These are phyloP conservation scores for Pseudocercospora fuligena DNA, from an alignment of 2,329 filamentous ascomycete species.

Conservation along the genomic window DNA sequence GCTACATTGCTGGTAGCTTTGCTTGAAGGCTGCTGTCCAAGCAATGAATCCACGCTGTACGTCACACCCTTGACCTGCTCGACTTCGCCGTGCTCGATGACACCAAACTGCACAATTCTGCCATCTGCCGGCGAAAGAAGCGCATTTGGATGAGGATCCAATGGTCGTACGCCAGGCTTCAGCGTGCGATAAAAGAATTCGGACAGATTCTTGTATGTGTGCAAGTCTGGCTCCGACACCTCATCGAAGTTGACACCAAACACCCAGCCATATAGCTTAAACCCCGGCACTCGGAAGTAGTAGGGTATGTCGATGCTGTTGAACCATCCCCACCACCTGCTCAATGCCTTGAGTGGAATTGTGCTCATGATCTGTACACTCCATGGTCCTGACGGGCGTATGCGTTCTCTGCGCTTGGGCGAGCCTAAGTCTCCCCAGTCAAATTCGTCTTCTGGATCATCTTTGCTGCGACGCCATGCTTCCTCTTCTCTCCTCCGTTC, in stretches of 20 bases:
- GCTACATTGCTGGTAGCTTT: conserved; percentile 40
- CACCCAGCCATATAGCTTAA: conserved; percentile 86
- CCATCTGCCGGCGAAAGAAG: conserved; percentile 90
- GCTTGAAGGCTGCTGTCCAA: conserved; percentile 65
- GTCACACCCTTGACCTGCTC: conserved; percentile 99
- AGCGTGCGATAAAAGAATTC: conserved; percentile 96
- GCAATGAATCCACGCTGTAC: conserved; percentile 89
- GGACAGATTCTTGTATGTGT: conserved; percentile 87
- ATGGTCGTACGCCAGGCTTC: conserved; percentile 83
- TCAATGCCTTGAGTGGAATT: conserved; percentile 86
- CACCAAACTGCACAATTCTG: conserved; percentile 86
- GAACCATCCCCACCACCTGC: conserved; percentile 85
- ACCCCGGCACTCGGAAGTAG: conserved; percentile 84
- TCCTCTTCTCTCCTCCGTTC: conserved; percentile 52
- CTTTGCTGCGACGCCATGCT: conserved; percentile 43
- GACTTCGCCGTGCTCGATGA: conserved; percentile 90
- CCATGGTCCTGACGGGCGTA: conserved; percentile 86
- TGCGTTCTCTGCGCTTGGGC: conserved; percentile 62
- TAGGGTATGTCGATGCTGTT: conserved; percentile 89
- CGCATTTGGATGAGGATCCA: conserved; percentile 80
- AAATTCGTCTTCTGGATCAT: conserved; percentile 50
- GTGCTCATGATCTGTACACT: conserved; percentile 94
- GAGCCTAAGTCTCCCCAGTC: conserved; percentile 40
- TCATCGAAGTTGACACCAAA: conserved; percentile 93
- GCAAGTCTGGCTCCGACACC: conserved; percentile 85